Conservation (phyloP, 306 rosid species). For the Mucuna pruriens region DNA sequence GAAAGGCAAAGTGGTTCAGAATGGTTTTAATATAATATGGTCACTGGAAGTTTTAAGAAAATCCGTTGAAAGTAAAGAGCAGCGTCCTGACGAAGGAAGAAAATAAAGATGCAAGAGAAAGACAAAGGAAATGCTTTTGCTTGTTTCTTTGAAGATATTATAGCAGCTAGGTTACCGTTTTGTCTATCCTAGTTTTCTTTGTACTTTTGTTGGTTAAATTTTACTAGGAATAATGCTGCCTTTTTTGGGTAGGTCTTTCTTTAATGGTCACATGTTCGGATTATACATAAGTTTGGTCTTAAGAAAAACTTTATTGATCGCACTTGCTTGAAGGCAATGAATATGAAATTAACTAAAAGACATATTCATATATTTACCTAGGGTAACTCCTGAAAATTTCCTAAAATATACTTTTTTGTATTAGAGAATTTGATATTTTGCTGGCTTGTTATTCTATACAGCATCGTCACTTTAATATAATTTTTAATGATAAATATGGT, state of each 20-base stretch:
- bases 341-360: neutral
- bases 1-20: constrained; percentile 2
- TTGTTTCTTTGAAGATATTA: neutral
- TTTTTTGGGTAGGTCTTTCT: neutral
- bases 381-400: neutral
- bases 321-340: neutral
- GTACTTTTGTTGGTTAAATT: neutral
- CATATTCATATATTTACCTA: neutral
- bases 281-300: neutral
- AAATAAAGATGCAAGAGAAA: constrained; percentile 17
- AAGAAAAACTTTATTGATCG: neutral
- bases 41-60: constrained; percentile 34
- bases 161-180: constrained; percentile 18
- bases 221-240: neutral
- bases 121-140: neutral
- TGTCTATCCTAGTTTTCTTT: neutral
- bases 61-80: constrained; percentile 38
- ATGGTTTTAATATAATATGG: neutral
- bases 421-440: too few relatives aligned
- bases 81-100: constrained; percentile 9
- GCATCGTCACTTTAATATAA: too few relatives aligned
- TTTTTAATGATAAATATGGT: neutral
- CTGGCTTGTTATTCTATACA: too few relatives aligned
- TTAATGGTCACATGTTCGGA: neutral
- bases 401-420: neutral